Evolutionary conservation across 2,329 filamentous ascomycete species (phyloP), one percentile per base, ranked within the genome.

Genomic region (Beauveria medogensis): DNA sequence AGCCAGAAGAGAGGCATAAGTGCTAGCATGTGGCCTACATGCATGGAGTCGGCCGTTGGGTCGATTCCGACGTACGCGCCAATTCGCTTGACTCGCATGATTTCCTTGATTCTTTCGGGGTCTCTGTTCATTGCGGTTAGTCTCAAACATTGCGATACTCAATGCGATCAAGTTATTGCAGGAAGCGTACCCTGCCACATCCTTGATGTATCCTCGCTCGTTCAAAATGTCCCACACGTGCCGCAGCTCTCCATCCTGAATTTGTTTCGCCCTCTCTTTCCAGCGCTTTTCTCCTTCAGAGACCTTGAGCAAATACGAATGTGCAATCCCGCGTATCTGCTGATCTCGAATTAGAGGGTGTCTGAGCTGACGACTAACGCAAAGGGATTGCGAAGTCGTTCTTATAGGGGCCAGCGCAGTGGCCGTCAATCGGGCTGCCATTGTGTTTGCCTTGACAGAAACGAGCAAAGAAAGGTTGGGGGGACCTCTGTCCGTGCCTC

Each of bases 1-100:
- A 92, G 82, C 88, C 90, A 93, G 75, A 91, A 92, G 26, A 93
- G 77, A 18, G 89, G 84, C 90, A 94, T 94, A 59, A 93, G 78
- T 24, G 91, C 88, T 16, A 94, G 78, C 6, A 95, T 78, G 69
- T 95, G 90, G 62, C 91, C 91, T 52, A 94, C 78, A 68, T 95
- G 91, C 62, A 94, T 77, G 2, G 90, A 94, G 60, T 84, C 78
- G 16, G 89, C 90, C 0, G 91, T 94, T 5, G 91, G 90, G 69
- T 95, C 91, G 68, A 94, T 84, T 66, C 91, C 91, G 58, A 90
- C 88, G 69, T 95, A 95, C 62, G 83, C 86, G 64, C 87, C 88
- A 66, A 91, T 83, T 63, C 87, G 80, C 69, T 86, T 87, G 28
- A 76, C 72, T 5, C 80, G 82, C 76, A 94, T 82, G 24, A 90